Evolutionary conservation across 306 rosid genomes (phyloP), one percentile per base, ranked within the genome.

Genomic region (Mucuna pruriens): DNA sequence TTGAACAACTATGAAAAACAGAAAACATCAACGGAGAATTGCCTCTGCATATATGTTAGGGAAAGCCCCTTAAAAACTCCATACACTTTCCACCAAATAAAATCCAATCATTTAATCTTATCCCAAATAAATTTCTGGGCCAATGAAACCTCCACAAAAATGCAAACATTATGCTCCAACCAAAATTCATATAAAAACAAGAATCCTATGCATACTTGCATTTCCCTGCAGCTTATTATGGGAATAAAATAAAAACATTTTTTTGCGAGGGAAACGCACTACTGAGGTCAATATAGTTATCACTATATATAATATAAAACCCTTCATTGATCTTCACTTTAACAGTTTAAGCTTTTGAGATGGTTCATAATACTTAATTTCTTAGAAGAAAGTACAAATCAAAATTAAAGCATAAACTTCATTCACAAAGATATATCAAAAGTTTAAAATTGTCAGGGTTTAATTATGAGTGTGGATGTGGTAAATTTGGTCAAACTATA

Each of bases 261-360:
- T 23, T 52, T 42, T 90, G 89, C 0, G 90, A 87, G 85, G 75
- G 89, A 71, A 38, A 71, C n/a, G 68, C 76, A 68, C 44, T 11
- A 54, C 44, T 5, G 57, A 54, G 22, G 61, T 54, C 29, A 22
- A 55, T 3, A 22, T 55, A 55, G 9, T 55, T 9, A 8, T 22
- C 60, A 23, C 40, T 31, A 61, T 10, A 26, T 15, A 61, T 61
- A 61, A 7, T 25, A 26, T 62, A 16, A 62, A 31, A 62, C 15
- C 40, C 40, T 62, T 6, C 23, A 62, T 60, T 25, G 15, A 5
- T 23, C 7, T 58, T 61, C 40, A 2, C 20, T 6, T 6, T 6
- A 13, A 61, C 20, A 62, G 4, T 31, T 62, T 62, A 13, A 62
- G 68, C 12, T 62, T 62, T 31, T 31, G 44, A 62, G 12, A 31